Evolutionary conservation across 257 asterid genomes (phyloP).

Genomic region (Linderniella brevidens): DNA sequence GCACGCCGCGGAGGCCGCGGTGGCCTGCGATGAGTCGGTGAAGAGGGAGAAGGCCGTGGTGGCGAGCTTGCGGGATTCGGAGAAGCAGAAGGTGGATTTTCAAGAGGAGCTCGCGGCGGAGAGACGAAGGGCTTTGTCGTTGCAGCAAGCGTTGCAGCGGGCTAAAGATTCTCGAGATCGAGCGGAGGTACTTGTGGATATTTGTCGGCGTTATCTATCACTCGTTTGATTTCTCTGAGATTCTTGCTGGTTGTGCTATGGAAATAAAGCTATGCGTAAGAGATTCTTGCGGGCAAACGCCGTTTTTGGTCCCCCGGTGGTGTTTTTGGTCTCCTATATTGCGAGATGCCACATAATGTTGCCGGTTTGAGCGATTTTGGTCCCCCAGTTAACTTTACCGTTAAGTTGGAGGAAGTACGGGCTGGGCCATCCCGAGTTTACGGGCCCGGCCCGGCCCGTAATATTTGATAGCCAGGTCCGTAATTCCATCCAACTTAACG

Average conservation of each 20-base stretch:
- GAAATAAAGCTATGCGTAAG: too few species aligned
- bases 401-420: too few species aligned
- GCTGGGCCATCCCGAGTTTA: too few species aligned
- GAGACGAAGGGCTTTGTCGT: constrained; percentile 25
- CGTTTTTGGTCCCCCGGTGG: too few species aligned
- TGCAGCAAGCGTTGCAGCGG: constrained; percentile 39
- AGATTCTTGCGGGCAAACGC: too few species aligned
- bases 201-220: background rate
- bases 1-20: constrained; percentile 63
- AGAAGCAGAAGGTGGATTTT: constrained; percentile 57
- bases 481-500: too few species aligned
- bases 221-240: background rate
- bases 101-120: constrained; percentile 77
- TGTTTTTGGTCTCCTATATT: too few species aligned
- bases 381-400: too few species aligned
- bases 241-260: background rate
- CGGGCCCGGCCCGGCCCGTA: too few species aligned
- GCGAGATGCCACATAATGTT: too few species aligned
- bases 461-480: too few species aligned
- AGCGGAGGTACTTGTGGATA: constrained; percentile 50
- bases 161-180: constrained; percentile 43
- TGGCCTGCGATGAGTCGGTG: constrained; percentile 55
- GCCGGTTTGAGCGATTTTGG: too few species aligned
- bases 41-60: constrained; percentile 69
- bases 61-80: constrained; percentile 63